Base-by-base conservation (phyloP, 1,284 basidiomycete genomes). In the Heterobasidion occidentale region DNA sequence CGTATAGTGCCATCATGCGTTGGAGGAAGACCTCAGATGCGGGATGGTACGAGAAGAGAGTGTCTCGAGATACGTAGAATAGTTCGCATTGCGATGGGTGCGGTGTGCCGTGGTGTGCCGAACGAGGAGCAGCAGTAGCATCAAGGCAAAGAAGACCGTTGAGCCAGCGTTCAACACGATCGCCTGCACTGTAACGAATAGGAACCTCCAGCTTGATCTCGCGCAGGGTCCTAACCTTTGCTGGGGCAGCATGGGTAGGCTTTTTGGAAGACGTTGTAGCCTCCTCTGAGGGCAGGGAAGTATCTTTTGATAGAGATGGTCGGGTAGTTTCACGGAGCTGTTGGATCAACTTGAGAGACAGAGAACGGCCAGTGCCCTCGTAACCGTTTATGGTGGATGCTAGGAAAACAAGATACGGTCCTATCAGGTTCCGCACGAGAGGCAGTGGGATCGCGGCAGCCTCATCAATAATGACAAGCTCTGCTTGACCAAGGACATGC, bases 381-480 rank as follows among this genome's bases (percentile, higher is more conserved):
- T 99, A 99, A 48, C 97, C 97, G 68, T 98, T 98, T 76, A 99
- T 96, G 2, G 97, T 99, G 17, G 94, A 97, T 1, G 94, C 92
- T 80, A 99, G 88, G 78, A 99, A 98, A 53, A 99, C 94, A 46
- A 98, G 90, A 72, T 99, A 99, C 0, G 95, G 95, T 0, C 97
- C 97, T 60, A 99, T 87, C 58, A 99, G 86, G 65, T 94, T 94
- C 61, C 90, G 86, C 17, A 99, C 95, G 27, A 98, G 84, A 4
- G 95, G 93, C 12, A 99, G 83, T 0, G 97, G 97, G 58, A 99
- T 98, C 15, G 97, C 97, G 7, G 97, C 97, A 3, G 96, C 97
- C 73, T 99, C 97, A 64, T 99, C 97, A 59, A 99, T 97, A 63
- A 99, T 90, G 60, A 99, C 88, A 3, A 99, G 83, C 68, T 99